Conservation (phyloP, 495 filamentous ascomycete species). For the Penicillium robsamsonii region DNA sequence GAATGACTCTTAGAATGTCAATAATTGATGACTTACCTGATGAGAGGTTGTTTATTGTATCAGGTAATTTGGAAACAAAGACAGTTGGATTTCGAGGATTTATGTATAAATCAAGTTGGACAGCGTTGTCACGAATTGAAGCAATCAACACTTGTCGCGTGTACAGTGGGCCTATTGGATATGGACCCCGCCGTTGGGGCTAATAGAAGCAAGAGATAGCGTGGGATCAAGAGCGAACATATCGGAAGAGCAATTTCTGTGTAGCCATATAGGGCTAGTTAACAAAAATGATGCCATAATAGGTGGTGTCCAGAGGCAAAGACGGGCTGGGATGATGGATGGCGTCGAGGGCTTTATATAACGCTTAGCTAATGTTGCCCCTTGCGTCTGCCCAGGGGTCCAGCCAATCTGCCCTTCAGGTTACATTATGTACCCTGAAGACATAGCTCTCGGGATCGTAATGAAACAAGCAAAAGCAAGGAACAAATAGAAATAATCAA, state of each 20-base stretch:
- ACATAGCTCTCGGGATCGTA: neutral
- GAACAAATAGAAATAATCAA: conserved; percentile 10
- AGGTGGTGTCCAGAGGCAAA: conserved; percentile 8
- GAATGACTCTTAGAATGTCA: neutral
- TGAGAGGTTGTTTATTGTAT: neutral
- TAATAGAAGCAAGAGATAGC: conserved; percentile 48
- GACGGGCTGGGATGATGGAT: neutral
- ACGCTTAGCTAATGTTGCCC: conserved; percentile 23
- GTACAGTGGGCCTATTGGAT: conserved; percentile 40
- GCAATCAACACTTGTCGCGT: conserved; percentile 28
- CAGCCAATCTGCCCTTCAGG: neutral
- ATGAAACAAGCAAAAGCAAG: neutral
- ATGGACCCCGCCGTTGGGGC: conserved; percentile 74
- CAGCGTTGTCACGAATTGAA: conserved; percentile 36
- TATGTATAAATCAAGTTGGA: conserved; percentile 3
- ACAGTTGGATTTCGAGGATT: neutral
- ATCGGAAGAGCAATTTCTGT: conserved; percentile 18
- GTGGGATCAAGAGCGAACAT: conserved; percentile 27
- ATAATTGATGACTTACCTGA: conserved; percentile 13
- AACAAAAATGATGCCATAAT: conserved; percentile 32
- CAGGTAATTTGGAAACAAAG: neutral
- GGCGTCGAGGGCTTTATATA: conserved; percentile 11
- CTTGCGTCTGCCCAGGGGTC: conserved; percentile 1
- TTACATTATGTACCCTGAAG: neutral
- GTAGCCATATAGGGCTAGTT: conserved; percentile 32